These are phyloP conservation scores for Geotrichum phurueaensis DNA, from an alignment of 1,139 yeast species.

Conservation along the genomic window DNA sequence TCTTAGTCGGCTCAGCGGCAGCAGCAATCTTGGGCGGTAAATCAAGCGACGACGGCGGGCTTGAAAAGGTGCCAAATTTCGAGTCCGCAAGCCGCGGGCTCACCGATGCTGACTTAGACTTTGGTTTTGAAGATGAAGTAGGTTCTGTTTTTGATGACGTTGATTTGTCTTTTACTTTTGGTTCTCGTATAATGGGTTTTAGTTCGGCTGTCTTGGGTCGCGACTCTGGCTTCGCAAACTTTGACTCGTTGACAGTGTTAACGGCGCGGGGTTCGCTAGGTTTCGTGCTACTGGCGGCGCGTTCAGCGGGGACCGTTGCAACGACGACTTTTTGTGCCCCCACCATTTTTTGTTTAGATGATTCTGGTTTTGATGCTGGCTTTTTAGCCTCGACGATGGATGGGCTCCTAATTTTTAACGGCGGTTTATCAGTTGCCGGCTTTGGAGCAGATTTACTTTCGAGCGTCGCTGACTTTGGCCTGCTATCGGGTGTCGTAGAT, in stretches of 20 bases:
- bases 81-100: background rate
- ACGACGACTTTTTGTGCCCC: background rate
- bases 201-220: background rate
- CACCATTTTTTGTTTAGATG: background rate
- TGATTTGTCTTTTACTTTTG: background rate
- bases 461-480: background rate
- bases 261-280: background rate
- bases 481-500: background rate
- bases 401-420: background rate
- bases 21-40: background rate
- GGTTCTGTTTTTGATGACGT: background rate
- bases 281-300: background rate
- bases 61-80: background rate
- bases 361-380: background rate
- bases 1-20: background rate
- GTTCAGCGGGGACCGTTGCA: background rate
- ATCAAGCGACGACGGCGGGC: background rate
- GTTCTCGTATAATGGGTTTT: background rate
- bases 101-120: background rate
- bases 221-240: background rate
- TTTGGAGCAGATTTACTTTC: background rate
- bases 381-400: background rate
- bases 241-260: background rate
- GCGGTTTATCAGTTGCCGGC: background rate
- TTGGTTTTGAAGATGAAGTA: background rate